Conservation (phyloP, 345 rosid genomes). For the Syzygium oleosum region DNA sequence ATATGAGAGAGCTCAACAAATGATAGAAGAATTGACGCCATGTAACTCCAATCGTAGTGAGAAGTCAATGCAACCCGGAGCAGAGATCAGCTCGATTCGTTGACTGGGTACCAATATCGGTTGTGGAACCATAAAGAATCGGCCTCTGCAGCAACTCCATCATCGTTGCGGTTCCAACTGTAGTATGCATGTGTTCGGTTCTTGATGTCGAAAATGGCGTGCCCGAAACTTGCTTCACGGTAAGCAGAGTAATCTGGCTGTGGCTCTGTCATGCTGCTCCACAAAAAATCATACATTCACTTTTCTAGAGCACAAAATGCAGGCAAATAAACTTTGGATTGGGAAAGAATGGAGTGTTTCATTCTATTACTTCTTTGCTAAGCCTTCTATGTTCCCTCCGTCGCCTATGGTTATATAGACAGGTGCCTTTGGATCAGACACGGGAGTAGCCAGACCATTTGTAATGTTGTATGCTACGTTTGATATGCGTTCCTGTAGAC, state of each 20-base stretch:
- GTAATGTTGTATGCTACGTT: constrained; percentile 43
- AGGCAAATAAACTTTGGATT: background rate
- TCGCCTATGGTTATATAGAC: constrained; percentile 60
- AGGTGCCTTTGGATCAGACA: constrained; percentile 38
- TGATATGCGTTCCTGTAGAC: constrained; percentile 38
- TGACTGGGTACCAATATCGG: constrained; percentile 55
- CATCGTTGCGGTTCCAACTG: constrained; percentile 83
- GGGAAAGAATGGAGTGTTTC: background rate
- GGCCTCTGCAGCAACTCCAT: constrained; percentile 69
- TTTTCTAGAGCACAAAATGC: background rate
- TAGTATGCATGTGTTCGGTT: constrained; percentile 75
- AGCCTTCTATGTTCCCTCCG: constrained; percentile 77
- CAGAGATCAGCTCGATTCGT: constrained; percentile 27
- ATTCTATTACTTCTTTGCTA: constrained; percentile 28
- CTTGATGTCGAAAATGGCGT: constrained; percentile 70
- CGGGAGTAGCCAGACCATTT: constrained; percentile 33
- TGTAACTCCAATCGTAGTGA: background rate
- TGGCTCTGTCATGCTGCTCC: constrained; percentile 71
- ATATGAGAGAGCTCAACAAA: background rate
- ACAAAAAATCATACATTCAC: background rate
- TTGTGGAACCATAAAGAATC: constrained; percentile 79
- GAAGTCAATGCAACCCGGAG: background rate
- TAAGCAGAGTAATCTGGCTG: constrained; percentile 87
- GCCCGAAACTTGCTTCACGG: constrained; percentile 90
- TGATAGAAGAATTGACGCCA: background rate